Evolutionary conservation across 306 rosid species (phyloP).

Genomic region (Dalbergia cochinchinensis): DNA sequence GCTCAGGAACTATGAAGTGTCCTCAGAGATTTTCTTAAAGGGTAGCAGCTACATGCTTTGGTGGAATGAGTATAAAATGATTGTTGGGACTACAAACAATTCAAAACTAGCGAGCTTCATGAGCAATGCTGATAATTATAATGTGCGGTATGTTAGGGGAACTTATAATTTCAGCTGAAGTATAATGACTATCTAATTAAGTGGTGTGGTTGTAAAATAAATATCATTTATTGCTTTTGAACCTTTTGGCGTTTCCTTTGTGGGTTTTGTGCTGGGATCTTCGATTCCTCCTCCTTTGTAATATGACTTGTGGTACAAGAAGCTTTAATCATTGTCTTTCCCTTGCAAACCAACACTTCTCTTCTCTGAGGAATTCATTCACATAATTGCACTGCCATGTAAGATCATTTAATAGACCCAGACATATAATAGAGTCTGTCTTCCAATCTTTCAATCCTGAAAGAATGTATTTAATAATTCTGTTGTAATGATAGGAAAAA

Average conservation of each 20-base stretch:
- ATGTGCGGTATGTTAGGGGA: constrained; percentile 50
- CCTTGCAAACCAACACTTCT: not conserved
- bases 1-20: constrained; percentile 55
- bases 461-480: too few species aligned
- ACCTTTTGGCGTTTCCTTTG: not conserved
- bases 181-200: not conserved
- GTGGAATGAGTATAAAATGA: constrained; percentile 60
- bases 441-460: too few species aligned
- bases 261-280: not conserved
- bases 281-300: not conserved
- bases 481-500: too few species aligned
- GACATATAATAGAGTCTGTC: too few species aligned
- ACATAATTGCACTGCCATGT: too few species aligned
- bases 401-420: too few species aligned
- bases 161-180: constrained; percentile 38
- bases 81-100: constrained; percentile 20
- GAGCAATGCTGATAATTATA: constrained; percentile 11
- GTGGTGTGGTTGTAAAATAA: not conserved
- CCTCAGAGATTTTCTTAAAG: constrained; percentile 72
- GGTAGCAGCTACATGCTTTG: constrained; percentile 69
- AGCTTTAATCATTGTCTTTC: not conserved
- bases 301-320: not conserved
- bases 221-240: not conserved
- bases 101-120: constrained; percentile 51
- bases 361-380: not conserved